These are phyloP conservation scores for Xylaria sp. DNA, from an alignment of 2,329 filamentous ascomycete species.

Conservation along the genomic window DNA sequence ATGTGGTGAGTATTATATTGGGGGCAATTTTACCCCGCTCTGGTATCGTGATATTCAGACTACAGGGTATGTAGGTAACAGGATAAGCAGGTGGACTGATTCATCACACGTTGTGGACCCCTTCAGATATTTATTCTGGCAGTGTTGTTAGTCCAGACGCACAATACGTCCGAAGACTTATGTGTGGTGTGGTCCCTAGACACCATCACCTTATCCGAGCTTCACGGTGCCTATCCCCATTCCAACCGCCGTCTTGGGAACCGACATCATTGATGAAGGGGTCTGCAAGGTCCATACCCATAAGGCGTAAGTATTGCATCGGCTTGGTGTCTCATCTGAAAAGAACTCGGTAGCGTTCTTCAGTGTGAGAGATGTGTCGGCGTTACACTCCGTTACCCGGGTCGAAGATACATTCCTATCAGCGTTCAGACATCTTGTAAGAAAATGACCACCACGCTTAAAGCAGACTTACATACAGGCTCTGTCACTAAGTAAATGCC, in stretches of 20 bases:
- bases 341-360: slow-evolving; percentile 53
- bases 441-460: background rate
- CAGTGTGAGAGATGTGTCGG: slow-evolving; percentile 50
- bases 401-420: slow-evolving; percentile 42
- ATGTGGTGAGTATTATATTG: background rate
- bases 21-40: background rate
- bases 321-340: slow-evolving; percentile 16
- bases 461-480: slow-evolving; percentile 44
- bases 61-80: background rate
- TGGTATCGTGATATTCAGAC: too few species aligned
- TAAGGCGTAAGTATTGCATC: background rate
- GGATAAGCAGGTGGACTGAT: background rate
- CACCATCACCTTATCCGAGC: slow-evolving; percentile 17
- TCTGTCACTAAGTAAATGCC: slow-evolving; percentile 52
- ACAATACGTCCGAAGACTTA: slow-evolving; percentile 5
- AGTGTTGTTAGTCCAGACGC: background rate
- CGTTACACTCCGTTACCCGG: slow-evolving; percentile 48
- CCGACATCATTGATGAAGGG: slow-evolving; percentile 27
- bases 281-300: background rate
- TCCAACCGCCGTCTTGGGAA: background rate
- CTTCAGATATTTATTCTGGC: background rate
- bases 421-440: background rate
- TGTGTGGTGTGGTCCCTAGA: slow-evolving; percentile 42
- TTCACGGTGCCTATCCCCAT: slow-evolving; percentile 15
- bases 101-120: background rate